A percentile compares a stretch with the other conserved stretches of the same genome.
phyloP scores from a whole-genome alignment of 345 rosid genomes.

The Euphorbia pulcherrima region DNA sequence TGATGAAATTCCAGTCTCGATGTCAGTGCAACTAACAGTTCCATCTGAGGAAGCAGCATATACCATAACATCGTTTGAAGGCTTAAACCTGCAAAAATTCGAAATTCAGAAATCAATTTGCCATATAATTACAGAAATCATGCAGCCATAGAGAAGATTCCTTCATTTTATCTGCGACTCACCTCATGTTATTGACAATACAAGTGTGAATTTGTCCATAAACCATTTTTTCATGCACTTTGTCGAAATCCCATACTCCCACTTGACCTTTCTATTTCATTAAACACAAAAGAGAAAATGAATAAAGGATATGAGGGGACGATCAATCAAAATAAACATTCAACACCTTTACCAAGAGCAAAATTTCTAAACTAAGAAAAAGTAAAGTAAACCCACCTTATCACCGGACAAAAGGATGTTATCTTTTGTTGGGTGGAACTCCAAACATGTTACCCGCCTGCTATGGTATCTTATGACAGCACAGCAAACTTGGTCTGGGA shows the following conservation, averaged over 20 bases:
- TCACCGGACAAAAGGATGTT: slow-evolving; percentile 89
- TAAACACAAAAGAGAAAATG: slow-evolving; percentile 7
- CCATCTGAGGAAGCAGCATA: slow-evolving; percentile 96
- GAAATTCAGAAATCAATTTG: neutral
- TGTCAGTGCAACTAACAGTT: slow-evolving; percentile 79
- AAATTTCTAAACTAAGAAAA: slow-evolving; percentile 2
- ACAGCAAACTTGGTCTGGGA: slow-evolving; percentile 81
- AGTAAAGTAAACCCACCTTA: slow-evolving; percentile 44
- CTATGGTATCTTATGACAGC: slow-evolving; percentile 92
- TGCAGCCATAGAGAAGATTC: neutral
- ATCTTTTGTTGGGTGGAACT: slow-evolving; percentile 86
- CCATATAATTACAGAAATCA: neutral
- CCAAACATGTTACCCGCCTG: slow-evolving; percentile 87
- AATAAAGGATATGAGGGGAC: neutral
- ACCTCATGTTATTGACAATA: slow-evolving; percentile 89
- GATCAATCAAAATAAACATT: slow-evolving; percentile 6
- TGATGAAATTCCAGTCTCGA: slow-evolving; percentile 83
- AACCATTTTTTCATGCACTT: slow-evolving; percentile 82
- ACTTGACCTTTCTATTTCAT: slow-evolving; percentile 87
- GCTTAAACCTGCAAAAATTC: slow-evolving; percentile 55
- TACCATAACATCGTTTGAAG: slow-evolving; percentile 67
- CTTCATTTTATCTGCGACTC: neutral
- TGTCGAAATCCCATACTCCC: slow-evolving; percentile 88
- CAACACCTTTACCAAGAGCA: neutral
- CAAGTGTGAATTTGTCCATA: slow-evolving; percentile 77